Evolutionary conservation across 495 filamentous ascomycete species (phyloP).

Genomic region (Trichoderma asperelloides): DNA sequence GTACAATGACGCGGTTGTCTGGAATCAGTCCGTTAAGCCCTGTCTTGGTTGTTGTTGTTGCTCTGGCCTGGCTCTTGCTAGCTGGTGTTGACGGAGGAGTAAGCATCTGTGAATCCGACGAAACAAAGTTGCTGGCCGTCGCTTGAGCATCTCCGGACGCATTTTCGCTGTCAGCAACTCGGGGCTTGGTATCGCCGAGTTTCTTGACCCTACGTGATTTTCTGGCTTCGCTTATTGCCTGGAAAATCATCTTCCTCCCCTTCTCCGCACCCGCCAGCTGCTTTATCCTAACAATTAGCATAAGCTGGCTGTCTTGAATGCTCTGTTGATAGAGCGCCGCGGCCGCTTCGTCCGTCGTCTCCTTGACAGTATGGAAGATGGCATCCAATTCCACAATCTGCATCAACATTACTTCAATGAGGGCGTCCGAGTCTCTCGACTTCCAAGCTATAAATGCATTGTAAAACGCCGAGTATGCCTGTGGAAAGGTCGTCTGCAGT

Average conservation of each 20-base stretch:
- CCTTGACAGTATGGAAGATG: constrained; percentile 94
- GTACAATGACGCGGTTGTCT: constrained; percentile 75
- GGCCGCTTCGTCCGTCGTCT: constrained; percentile 75
- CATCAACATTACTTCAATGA: constrained; percentile 90
- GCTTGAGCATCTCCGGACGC: constrained; percentile 18
- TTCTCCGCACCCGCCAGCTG: constrained; percentile 75
- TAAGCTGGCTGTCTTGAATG: constrained; percentile 85
- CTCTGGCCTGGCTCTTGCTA: constrained; percentile 16
- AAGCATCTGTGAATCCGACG: constrained; percentile 23
- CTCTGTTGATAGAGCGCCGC: constrained; percentile 85
- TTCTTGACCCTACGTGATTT: constrained; percentile 52
- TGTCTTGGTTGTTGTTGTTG: constrained; percentile 24
- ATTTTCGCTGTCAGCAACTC: constrained; percentile 42
- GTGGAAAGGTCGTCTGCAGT: constrained; percentile 51
- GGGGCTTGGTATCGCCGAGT: constrained; percentile 62
- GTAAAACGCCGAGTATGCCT: constrained; percentile 72
- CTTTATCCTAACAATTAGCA: constrained; percentile 81
- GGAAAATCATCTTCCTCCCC: constrained; percentile 72
- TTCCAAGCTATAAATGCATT: constrained; percentile 96
- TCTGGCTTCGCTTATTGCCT: constrained; percentile 73
- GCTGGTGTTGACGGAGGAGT: constrained; percentile 35
- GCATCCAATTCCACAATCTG: constrained; percentile 92
- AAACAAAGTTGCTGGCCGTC: constrained; percentile 20
- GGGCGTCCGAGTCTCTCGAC: constrained; percentile 74
- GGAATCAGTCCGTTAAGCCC: constrained; percentile 53